Percentiles rank a stretch among this genome's conserved stretches.
Evolutionary conservation across 179 eudicot genomes (phyloP).

Genomic region (Corrigiola litoralis): DNA sequence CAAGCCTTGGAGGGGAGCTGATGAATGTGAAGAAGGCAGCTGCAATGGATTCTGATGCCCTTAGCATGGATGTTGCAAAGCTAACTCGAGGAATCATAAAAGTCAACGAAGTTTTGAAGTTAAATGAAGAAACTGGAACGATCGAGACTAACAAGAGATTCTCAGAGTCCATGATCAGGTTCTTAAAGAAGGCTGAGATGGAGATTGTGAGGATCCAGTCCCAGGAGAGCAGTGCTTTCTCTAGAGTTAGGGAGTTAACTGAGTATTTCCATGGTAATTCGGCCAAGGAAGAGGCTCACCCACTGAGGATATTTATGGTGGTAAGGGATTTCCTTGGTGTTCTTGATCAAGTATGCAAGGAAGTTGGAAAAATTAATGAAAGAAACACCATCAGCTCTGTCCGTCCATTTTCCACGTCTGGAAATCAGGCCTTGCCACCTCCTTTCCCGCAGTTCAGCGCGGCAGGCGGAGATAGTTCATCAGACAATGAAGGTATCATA

Average conservation of each 20-base stretch:
- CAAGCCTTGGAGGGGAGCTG: slow-evolving; percentile 69
- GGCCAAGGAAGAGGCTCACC: slow-evolving; percentile 65
- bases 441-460: slow-evolving; percentile 42
- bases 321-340: slow-evolving; percentile 69
- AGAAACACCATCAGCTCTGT: slow-evolving; percentile 47
- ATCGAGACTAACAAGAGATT: slow-evolving; percentile 30
- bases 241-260: slow-evolving; percentile 63
- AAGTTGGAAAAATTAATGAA: slow-evolving; percentile 77
- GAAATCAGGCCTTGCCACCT: slow-evolving; percentile 24
- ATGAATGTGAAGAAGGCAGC: slow-evolving; percentile 86
- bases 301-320: slow-evolving; percentile 66
- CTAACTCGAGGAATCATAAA: slow-evolving; percentile 53
- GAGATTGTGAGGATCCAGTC: slow-evolving; percentile 50
- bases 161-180: slow-evolving; percentile 53
- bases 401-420: slow-evolving; percentile 24
- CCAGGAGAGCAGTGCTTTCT: slow-evolving; percentile 40
- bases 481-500: slow-evolving; percentile 16
- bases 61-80: slow-evolving; percentile 48
- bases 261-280: slow-evolving; percentile 80
- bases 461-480: slow-evolving; percentile 22
- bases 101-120: slow-evolving; percentile 44
- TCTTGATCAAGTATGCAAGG: slow-evolving; percentile 86
- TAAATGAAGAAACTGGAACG: slow-evolving; percentile 29
- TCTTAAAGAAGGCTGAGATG: slow-evolving; percentile 55
- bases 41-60: slow-evolving; percentile 72